Percentiles rank a stretch among this genome's conserved stretches.
Conservation (phyloP, 139 green algal species). For the Closterium sp. region DNA sequence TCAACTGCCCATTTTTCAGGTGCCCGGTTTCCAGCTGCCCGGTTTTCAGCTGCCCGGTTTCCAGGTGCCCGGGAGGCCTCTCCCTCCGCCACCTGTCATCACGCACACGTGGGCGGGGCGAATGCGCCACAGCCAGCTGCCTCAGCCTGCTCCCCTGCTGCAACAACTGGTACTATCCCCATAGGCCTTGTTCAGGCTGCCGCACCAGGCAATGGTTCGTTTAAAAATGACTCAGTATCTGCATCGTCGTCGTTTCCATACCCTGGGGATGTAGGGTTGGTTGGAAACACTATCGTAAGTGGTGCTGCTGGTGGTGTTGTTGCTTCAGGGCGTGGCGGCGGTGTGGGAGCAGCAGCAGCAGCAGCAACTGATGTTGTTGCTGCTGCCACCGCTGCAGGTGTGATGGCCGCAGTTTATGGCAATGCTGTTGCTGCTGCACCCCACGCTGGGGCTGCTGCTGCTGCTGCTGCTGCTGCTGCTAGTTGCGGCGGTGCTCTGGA, state of each 20-base stretch:
- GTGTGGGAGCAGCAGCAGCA: background rate
- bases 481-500: background rate
- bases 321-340: background rate
- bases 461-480: background rate
- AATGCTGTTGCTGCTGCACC: background rate
- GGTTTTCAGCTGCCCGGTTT: no score
- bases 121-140: background rate
- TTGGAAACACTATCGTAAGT: background rate
- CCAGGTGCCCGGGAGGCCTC: background rate
- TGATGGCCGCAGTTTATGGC: no score
- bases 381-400: background rate
- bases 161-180: background rate
- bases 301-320: background rate
- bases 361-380: no score
- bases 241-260: background rate
- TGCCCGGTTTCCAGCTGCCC: no score
- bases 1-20: background rate
- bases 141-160: background rate
- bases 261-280: background rate
- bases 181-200: background rate
- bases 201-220: background rate
- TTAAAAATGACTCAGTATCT: background rate
- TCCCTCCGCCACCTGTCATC: background rate
- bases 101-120: background rate
- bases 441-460: background rate